Conservation (phyloP, 179 eudicot genomes). For the Nepenthes alata region DNA sequence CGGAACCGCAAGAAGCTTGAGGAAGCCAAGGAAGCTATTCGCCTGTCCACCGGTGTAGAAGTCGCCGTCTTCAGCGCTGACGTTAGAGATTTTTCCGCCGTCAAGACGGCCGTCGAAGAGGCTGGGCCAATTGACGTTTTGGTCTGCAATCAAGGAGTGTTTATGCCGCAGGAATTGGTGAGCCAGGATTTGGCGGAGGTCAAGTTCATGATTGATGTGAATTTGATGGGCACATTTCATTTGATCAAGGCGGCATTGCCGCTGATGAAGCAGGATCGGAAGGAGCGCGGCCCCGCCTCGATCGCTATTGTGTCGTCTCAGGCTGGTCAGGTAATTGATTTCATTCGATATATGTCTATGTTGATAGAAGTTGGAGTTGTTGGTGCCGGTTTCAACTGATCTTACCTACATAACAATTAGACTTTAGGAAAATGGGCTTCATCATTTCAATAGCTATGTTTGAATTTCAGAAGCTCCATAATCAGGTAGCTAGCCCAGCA, state of each 20-base stretch:
- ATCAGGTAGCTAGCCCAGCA: no score
- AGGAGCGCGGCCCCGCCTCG: slow-evolving; percentile 45
- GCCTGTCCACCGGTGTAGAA: slow-evolving; percentile 48
- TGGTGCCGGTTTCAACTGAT: neutral
- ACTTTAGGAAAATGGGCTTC: no score
- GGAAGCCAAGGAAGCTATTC: slow-evolving; percentile 36
- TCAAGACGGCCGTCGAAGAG: slow-evolving; percentile 36
- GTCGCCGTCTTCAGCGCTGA: slow-evolving; percentile 50
- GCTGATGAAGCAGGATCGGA: slow-evolving; percentile 40
- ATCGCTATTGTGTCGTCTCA: slow-evolving; percentile 78
- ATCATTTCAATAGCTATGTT: no score
- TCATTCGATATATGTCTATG: no score
- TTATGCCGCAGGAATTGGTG: slow-evolving; percentile 43
- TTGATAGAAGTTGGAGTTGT: neutral
- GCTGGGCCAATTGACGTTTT: slow-evolving; percentile 65
- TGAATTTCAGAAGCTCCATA: no score
- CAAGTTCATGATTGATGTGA: slow-evolving; percentile 68
- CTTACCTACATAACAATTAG: no score
- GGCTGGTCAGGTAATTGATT: slow-evolving; percentile 55
- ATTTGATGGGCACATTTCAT: slow-evolving; percentile 67
- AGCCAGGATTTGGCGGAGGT: slow-evolving; percentile 41
- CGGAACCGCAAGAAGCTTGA: slow-evolving; percentile 39
- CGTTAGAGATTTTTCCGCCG: slow-evolving; percentile 46
- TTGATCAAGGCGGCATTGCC: slow-evolving; percentile 74
- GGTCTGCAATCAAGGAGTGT: slow-evolving; percentile 82